Base-by-base conservation (phyloP, 148 eudicot species). In the Rhododendron molle region DNA sequence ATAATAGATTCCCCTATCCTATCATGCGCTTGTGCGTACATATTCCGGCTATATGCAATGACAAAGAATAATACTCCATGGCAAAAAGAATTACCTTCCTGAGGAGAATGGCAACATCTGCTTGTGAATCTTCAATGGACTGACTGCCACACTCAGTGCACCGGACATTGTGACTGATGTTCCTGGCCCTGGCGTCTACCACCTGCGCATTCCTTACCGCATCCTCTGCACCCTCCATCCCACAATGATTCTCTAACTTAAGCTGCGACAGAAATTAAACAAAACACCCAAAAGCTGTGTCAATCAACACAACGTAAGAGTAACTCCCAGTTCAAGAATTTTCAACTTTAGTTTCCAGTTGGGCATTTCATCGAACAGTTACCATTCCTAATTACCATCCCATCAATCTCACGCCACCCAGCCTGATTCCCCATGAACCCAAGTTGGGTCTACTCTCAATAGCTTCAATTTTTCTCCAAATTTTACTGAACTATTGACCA, bases 211-310 rank as follows among this genome's bases (percentile, higher is more conserved):
- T 89, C 91, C 87, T 92, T 78, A 91, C 86, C 0, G 89, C 85
- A 83, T 95, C 97, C 38, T 92, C 94, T 81, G 90, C 91, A 60
- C 84, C 81, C 83, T 85, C 92, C 99, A 95, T 95, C 71, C 71
- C n/a, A 2, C 71, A 8, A 65, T 8, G n/a, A 62, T 62, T 2
- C 23, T 62, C 69, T 6, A 62, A 62, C 71, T n/a, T 65, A n/a
- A 62, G 28, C 30, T 65, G 56, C 56, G 4, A 65, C 28, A 65
- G 13, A n/a, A n/a, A 65, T n/a, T n/a, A n/a, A 6, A 21, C 6
- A 65, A 16, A 56, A 56, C 60, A 56, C 8, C 23, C 60, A 16
- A 56, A 4, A 56, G 6, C 60, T 23, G 20, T 56, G 7, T 56
- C 60, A 56, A 56, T 56, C 60, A 5, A 56, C 16, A 56, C 7